These are phyloP conservation scores for Pneumocystis oryctolagi DNA, from an alignment of 1,139 yeast species.

Conservation along the genomic window DNA sequence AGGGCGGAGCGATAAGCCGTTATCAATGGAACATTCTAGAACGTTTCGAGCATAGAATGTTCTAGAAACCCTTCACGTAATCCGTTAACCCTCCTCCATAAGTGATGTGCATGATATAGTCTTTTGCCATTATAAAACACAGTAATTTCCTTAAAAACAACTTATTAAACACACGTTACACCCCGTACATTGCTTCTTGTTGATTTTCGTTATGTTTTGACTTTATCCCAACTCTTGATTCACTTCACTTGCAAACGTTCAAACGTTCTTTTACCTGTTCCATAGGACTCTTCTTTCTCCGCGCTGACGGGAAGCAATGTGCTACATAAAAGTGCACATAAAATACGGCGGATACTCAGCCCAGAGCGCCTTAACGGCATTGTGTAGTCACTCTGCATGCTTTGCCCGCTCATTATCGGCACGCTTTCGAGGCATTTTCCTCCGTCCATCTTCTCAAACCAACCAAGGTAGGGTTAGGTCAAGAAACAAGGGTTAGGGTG, in stretches of 20 bases:
- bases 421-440: not conserved
- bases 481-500: too few species aligned
- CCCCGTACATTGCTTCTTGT: too few species aligned
- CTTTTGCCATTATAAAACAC: too few species aligned
- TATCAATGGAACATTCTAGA: too few species aligned
- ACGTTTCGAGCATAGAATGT: too few species aligned
- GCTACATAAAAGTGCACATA: not conserved
- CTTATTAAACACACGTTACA: too few species aligned
- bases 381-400: not conserved
- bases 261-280: conserved; percentile 24
- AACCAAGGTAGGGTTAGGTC: not conserved
- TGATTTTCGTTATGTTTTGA: not conserved
- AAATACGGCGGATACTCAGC: not conserved
- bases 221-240: not conserved
- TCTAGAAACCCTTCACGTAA: too few species aligned
- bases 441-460: not conserved
- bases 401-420: not conserved
- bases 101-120: too few species aligned
- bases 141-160: too few species aligned
- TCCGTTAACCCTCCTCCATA: too few species aligned
- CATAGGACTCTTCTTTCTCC: conserved; percentile 26
- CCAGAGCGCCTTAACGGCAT: not conserved
- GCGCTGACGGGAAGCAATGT: not conserved
- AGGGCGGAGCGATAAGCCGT: too few species aligned
- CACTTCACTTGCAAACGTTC: not conserved